phyloP scores from a whole-genome alignment of 1,284 basidiomycete genomes.

The Ganoderma leucocontextum region DNA sequence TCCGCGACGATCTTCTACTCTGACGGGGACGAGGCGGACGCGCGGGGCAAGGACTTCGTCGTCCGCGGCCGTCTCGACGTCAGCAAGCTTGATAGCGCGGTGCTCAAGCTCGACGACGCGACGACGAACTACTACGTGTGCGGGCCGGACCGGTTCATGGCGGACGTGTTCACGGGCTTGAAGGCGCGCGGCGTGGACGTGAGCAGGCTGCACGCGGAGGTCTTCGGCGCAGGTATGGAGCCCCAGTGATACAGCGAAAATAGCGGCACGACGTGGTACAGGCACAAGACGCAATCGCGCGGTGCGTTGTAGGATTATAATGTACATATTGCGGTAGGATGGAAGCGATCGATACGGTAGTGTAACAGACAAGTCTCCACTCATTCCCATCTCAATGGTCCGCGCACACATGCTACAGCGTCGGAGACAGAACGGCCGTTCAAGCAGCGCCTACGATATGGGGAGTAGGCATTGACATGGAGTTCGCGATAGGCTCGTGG shows the following conservation, averaged over 20 bases:
- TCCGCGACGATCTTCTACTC: slow-evolving; percentile 33
- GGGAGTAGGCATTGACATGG: neutral
- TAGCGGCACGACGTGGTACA: too few relatives aligned
- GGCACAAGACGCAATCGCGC: too few relatives aligned
- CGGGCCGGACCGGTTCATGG: slow-evolving; percentile 39
- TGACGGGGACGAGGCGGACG: slow-evolving; percentile 24
- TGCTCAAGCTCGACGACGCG: slow-evolving; percentile 30
- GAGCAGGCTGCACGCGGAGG: slow-evolving; percentile 33
- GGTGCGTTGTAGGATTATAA: neutral
- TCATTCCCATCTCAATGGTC: neutral
- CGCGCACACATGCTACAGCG: neutral
- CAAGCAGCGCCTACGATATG: neutral
- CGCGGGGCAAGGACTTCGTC: slow-evolving; percentile 32
- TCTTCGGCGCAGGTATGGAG: slow-evolving; percentile 36
- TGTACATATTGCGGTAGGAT: neutral
- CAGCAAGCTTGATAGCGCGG: slow-evolving; percentile 20
- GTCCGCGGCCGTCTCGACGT: slow-evolving; percentile 33
- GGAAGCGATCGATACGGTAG: neutral
- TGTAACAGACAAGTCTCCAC: neutral
- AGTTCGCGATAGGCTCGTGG: too few relatives aligned
- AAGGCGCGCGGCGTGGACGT: slow-evolving; percentile 32
- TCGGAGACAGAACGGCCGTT: neutral
- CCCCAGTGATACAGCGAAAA: slow-evolving; percentile 11
- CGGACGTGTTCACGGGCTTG: slow-evolving; percentile 28
- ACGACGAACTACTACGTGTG: slow-evolving; percentile 38